Conservation (phyloP, 2,329 filamentous ascomycete genomes). For the Colletotrichum zoysiae region DNA sequence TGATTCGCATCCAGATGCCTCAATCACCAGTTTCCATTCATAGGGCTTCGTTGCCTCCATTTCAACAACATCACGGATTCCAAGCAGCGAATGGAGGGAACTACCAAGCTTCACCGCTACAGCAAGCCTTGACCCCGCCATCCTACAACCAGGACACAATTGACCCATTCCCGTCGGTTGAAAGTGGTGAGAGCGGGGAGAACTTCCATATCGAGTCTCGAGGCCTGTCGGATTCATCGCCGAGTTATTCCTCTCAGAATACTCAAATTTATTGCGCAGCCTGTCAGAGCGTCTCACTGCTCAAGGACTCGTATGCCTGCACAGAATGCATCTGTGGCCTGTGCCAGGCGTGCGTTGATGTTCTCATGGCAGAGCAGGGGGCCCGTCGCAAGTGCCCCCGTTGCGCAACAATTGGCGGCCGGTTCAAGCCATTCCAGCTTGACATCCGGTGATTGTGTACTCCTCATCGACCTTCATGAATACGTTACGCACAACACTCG, state of each 20-base stretch:
- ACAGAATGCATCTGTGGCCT: conserved; percentile 96
- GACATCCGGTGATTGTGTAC: conserved; percentile 72
- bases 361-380: conserved; percentile 81
- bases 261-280: conserved; percentile 94
- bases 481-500: conserved; percentile 15
- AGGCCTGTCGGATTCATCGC: conserved; percentile 77
- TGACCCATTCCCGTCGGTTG: conserved; percentile 91
- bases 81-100: conserved; percentile 67
- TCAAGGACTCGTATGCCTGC: conserved; percentile 91
- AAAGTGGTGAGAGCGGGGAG: conserved; percentile 79
- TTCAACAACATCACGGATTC: conserved; percentile 71
- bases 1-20: conserved; percentile 62
- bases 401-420: conserved; percentile 82
- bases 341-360: conserved; percentile 88
- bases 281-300: conserved; percentile 80
- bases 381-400: conserved; percentile 82
- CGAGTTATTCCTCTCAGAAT: conserved; percentile 77
- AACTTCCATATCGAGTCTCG: conserved; percentile 78
- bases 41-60: conserved; percentile 71
- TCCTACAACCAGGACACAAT: conserved; percentile 74
- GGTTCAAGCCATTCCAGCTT: conserved; percentile 87
- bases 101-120: conserved; percentile 90
- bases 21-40: conserved; percentile 75
- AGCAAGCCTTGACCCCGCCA: conserved; percentile 90
- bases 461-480: conserved; percentile 7